Evolutionary conservation across 257 asterid genomes (phyloP).

Genomic region (Fraxinus pennsylvanica): DNA sequence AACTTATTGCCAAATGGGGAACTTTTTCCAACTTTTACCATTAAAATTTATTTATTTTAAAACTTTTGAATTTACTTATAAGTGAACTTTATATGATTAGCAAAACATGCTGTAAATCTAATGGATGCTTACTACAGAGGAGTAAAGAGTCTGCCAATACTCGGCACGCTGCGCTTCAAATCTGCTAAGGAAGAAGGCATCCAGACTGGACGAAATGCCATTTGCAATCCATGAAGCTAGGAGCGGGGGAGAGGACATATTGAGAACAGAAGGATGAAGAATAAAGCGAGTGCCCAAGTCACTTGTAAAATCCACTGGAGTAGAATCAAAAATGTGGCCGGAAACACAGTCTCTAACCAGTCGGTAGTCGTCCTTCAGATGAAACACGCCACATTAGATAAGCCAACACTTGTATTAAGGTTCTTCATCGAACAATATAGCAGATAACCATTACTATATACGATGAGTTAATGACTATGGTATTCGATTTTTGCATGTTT

Average conservation of each 20-base stretch:
- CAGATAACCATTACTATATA: neutral
- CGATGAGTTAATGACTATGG: slow-evolving; percentile 6
- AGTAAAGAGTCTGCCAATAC: slow-evolving; percentile 91
- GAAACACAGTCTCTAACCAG: slow-evolving; percentile 79
- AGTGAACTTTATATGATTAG: neutral
- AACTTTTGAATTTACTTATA: neutral
- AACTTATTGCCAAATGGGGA: no score
- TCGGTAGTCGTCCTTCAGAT: slow-evolving; percentile 61
- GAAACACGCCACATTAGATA: slow-evolving; percentile 10
- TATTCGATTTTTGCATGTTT: neutral
- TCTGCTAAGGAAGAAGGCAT: slow-evolving; percentile 70
- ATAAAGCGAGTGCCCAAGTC: slow-evolving; percentile 22
- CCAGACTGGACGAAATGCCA: slow-evolving; percentile 72
- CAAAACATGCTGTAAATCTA: neutral
- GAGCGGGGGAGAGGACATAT: slow-evolving; percentile 65
- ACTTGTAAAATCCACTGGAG: slow-evolving; percentile 86
- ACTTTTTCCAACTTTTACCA: neutral
- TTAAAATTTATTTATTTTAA: no score
- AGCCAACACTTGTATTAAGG: slow-evolving; percentile 11
- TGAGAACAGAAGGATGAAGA: slow-evolving; percentile 74
- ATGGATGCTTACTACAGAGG: slow-evolving; percentile 65
- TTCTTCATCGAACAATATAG: neutral
- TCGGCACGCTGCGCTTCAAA: slow-evolving; percentile 88
- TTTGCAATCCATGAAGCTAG: slow-evolving; percentile 67
- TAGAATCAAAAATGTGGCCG: slow-evolving; percentile 55